Conservation (phyloP, 257 asterid species). For the Gardenia jasminoides region DNA sequence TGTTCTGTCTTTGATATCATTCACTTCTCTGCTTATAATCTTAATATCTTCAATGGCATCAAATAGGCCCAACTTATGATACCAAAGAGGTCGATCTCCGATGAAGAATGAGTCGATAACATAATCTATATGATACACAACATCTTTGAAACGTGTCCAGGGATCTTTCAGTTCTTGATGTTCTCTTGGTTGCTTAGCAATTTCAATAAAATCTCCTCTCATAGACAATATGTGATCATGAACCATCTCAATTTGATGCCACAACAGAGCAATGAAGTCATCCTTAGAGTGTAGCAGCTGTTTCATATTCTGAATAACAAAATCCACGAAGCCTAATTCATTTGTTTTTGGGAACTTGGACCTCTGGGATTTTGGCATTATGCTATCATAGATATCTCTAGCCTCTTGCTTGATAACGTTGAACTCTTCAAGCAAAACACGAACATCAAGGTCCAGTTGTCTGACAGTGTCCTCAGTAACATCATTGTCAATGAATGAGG, state of each 20-base stretch:
- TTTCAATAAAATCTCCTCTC: neutral
- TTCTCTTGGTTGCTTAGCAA: neutral
- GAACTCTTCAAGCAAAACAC: neutral
- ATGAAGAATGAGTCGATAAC: neutral
- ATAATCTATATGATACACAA: neutral
- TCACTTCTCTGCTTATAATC: neutral
- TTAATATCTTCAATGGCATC: neutral
- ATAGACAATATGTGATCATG: neutral
- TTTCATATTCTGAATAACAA: neutral
- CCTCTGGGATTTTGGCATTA: neutral
- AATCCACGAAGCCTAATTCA: neutral
- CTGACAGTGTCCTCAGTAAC: neutral
- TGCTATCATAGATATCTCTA: neutral
- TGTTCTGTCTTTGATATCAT: no score
- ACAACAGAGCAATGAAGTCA: neutral
- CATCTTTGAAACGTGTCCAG: neutral
- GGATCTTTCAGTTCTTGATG: neutral
- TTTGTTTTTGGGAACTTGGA: conserved; percentile 7
- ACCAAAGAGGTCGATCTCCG: neutral
- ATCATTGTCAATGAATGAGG: neutral
- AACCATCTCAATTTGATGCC: neutral
- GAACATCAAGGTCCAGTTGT: neutral
- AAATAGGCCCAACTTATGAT: neutral
- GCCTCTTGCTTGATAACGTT: neutral
- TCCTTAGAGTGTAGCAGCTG: neutral